Evolutionary conservation across 2,329 filamentous ascomycete species (phyloP), one percentile per base, ranked within the genome.

Genomic region (Alternaria atra): DNA sequence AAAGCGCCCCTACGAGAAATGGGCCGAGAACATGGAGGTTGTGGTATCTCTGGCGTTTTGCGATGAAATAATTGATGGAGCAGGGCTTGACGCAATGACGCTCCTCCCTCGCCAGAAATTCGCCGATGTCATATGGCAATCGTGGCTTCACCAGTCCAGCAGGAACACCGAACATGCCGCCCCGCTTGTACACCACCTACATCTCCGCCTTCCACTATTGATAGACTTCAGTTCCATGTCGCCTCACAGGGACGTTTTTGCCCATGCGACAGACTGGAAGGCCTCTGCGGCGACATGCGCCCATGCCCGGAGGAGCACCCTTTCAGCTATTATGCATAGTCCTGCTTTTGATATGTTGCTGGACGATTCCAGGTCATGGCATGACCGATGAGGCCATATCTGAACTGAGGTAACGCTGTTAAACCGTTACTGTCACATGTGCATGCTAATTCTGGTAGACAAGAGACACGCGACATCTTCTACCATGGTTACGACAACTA

Each of bases 401-500:
- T 9, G 61, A 63, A 42, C 72, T 84, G 40, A 77, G 80, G 79
- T 81, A 55, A 13, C 3, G 12, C 5, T n/a, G 5, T 43, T 15
- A 8, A 13, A 9, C 15, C 12, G 15, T 43, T 12, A 1, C 6
- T 13, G 25, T n/a, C n/a, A 25, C 46, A 15, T 46, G 48, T 23
- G n/a, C 46, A 30, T 34, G 29, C 68, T 69, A 25, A 72, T 42
- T 13, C 3, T 27, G 29, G 37, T 60, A 82, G 81, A 68, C 80
- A 81, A 70, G 82, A 84, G 64, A 83, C 83, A 27, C 70, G 75
- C 59, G 85, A 92, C 69, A 93, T 98, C 86, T 98, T 98, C 83
- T 97, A 97, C 79, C 95, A 99, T 84, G 95, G 95, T 61, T 98
- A 90, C 82, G 89, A 94, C 80, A 97, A 94, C 79, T 99, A 99